Base-by-base conservation (phyloP, 2,329 filamentous ascomycete species). In the Beauveria varroae region DNA sequence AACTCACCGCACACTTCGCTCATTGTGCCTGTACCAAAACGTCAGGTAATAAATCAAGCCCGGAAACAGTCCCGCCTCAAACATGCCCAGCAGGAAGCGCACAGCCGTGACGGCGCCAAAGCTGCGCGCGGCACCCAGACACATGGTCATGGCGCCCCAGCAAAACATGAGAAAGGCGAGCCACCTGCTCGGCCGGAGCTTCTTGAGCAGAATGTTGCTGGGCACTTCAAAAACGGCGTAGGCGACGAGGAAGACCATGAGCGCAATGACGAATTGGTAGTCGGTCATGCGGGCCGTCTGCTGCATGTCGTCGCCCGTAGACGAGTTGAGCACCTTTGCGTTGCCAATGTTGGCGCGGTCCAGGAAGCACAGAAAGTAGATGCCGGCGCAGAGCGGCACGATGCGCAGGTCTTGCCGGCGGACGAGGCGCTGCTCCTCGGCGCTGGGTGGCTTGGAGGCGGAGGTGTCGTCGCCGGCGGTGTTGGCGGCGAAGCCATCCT, bases 11-110 rank as follows among this genome's bases (percentile, higher is more conserved):
- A 90, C 74, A 24, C 86, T 88, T 3, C 89, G 80, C 73, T 92
- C 88, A 20, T 84, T 80, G 65, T 85, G 83, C 50, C 81, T 85
- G 71, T 92, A 92, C 80, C 89, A 91, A 64, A 90, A 84, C 0
- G 88, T 91, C 53, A 92, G 75, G 66, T 90, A 90, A 71, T 85
- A 76, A 0, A 85, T 82, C 65, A 90, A 73, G 0, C 86, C 86
- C 0, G 86, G 86, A 63, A 90, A 90, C 1, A 91, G 73, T 0
- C 88, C 88, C 4, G 87, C 88, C 73, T 92, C 89, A 47, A 88
- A 83, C 5, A 83, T 76, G 5, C 89, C 89, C 0, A 92, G 78
- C 9, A 91, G 70, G 28, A 91, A 79, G 6, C 89, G 83, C 64
- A 87, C 85, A 7, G 79, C 86, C 1, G 88, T 80, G n/a, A 92